Percentiles rank a stretch among this genome's conserved stretches.
Conservation (phyloP, 352 stramenopile species). For the Phytopythium oedochilum region DNA sequence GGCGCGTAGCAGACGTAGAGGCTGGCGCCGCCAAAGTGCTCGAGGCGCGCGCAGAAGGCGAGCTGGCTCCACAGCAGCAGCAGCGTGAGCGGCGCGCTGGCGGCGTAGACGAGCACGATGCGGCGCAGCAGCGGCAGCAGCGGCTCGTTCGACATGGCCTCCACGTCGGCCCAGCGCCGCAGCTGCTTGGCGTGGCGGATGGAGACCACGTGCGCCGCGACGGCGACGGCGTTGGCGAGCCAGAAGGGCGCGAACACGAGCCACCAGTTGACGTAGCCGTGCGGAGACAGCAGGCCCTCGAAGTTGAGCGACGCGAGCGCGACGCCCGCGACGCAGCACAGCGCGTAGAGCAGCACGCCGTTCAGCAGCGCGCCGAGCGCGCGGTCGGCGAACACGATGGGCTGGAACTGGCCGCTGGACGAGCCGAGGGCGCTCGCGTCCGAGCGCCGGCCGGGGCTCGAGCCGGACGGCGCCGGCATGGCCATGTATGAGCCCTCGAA, state of each 20-base stretch:
- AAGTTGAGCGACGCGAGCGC: slow-evolving; percentile 75
- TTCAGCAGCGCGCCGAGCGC: slow-evolving; percentile 68
- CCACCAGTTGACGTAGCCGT: slow-evolving; percentile 69
- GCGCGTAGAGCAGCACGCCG: slow-evolving; percentile 68
- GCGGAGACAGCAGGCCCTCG: slow-evolving; percentile 44
- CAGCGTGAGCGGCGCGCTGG: slow-evolving; percentile 62
- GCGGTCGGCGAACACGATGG: slow-evolving; percentile 75
- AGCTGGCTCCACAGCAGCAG: slow-evolving; percentile 80
- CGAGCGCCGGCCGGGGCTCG: slow-evolving; percentile 14
- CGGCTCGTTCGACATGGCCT: slow-evolving; percentile 79
- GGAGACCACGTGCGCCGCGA: slow-evolving; percentile 57
- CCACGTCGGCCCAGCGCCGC: slow-evolving; percentile 69
- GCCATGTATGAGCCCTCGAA: slow-evolving; percentile 77
- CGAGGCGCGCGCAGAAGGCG: slow-evolving; percentile 71
- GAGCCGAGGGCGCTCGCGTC: slow-evolving; percentile 16
- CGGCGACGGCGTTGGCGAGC: slow-evolving; percentile 59
- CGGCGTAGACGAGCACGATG: slow-evolving; percentile 72
- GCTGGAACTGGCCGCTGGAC: slow-evolving; percentile 59
- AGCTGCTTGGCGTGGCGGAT: slow-evolving; percentile 63
- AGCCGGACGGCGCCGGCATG: slow-evolving; percentile 32
- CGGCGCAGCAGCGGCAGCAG: slow-evolving; percentile 67
- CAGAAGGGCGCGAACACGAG: slow-evolving; percentile 79
- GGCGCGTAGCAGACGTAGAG: slow-evolving; percentile 79
- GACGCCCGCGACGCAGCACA: slow-evolving; percentile 70
- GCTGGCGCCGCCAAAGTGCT: slow-evolving; percentile 44